Conservation (phyloP, 2,329 filamentous ascomycete species). For the Aureobasidium sp. region DNA sequence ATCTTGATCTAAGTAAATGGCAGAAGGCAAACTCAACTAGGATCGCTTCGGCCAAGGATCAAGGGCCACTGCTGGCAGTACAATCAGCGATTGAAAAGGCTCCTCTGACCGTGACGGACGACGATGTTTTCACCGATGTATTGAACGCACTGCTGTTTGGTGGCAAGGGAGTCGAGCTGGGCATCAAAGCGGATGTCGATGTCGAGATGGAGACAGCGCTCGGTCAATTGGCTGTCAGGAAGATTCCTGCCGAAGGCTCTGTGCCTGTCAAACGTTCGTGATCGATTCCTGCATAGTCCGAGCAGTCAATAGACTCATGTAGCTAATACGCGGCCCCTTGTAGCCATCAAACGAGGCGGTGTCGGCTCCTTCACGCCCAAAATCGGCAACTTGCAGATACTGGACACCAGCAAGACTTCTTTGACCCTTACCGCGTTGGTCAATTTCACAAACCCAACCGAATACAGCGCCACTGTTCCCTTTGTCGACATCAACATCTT, state of each 20-base stretch:
- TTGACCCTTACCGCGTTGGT: slow-evolving; percentile 64
- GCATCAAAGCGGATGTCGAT: slow-evolving; percentile 73
- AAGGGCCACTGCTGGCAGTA: slow-evolving; percentile 61
- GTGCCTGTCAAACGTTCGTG: slow-evolving; percentile 91
- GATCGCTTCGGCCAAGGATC: slow-evolving; percentile 45
- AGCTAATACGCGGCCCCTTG: slow-evolving; percentile 27
- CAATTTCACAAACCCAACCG: slow-evolving; percentile 85
- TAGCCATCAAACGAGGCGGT: slow-evolving; percentile 31
- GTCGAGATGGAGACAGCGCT: slow-evolving; percentile 75
- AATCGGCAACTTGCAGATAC: slow-evolving; percentile 63
- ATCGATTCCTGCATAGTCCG: slow-evolving; percentile 18
- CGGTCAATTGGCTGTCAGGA: slow-evolving; percentile 71
- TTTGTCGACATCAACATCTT: slow-evolving; percentile 70
- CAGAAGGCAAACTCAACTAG: slow-evolving; percentile 75
- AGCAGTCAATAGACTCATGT: slow-evolving; percentile 15
- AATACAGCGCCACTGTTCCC: slow-evolving; percentile 76
- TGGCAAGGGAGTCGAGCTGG: slow-evolving; percentile 59
- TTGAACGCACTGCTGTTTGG: slow-evolving; percentile 76
- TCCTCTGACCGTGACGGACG: slow-evolving; percentile 74
- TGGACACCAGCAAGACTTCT: slow-evolving; percentile 64
- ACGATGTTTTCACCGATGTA: slow-evolving; percentile 70
- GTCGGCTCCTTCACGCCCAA: slow-evolving; percentile 52
- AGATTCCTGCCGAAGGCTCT: slow-evolving; percentile 74
- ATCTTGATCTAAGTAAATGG: slow-evolving; percentile 74
- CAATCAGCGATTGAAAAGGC: slow-evolving; percentile 69